A percentile compares a stretch with the other conserved stretches of the same genome.
phyloP scores from a whole-genome alignment of 306 rosid genomes.

The Spatholobus suberectus region DNA sequence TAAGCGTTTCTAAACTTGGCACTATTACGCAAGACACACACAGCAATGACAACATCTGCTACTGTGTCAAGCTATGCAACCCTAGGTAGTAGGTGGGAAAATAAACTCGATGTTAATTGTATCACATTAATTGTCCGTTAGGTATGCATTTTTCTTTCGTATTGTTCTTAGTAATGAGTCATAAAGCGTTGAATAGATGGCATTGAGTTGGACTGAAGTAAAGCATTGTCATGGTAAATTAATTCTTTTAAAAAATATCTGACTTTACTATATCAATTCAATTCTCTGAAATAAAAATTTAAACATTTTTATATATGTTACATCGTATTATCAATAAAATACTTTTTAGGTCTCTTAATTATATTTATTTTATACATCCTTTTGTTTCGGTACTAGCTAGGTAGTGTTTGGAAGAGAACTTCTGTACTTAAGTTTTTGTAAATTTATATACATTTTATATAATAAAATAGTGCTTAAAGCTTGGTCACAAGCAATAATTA shows the following conservation, averaged over 20 bases:
- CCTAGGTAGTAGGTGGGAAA: slow-evolving; percentile 17
- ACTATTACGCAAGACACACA: not conserved
- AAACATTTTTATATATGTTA: too few species aligned
- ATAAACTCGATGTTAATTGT: not conserved
- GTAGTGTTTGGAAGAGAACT: too few species aligned
- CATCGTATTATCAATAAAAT: too few species aligned
- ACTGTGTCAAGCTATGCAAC: not conserved
- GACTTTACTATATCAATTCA: not conserved
- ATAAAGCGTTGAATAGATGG: not conserved
- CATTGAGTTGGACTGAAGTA: not conserved
- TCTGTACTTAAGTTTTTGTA: too few species aligned
- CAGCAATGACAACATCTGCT: not conserved
- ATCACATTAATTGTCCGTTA: not conserved
- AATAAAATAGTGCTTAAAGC: too few species aligned
- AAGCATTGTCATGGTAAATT: not conserved
- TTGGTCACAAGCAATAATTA: too few species aligned
- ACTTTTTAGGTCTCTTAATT: too few species aligned
- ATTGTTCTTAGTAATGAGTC: not conserved
- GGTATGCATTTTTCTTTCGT: slow-evolving; percentile 8
- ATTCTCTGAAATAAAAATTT: not conserved
- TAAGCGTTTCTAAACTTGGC: not conserved
- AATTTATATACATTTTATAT: too few species aligned
- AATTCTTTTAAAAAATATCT: not conserved
- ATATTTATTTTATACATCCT: too few species aligned
- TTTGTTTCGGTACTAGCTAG: too few species aligned